Evolutionary conservation across 768 basidiomycete species (phyloP), one percentile per base, ranked within the genome.

Genomic region (Lactarius trivialis): DNA sequence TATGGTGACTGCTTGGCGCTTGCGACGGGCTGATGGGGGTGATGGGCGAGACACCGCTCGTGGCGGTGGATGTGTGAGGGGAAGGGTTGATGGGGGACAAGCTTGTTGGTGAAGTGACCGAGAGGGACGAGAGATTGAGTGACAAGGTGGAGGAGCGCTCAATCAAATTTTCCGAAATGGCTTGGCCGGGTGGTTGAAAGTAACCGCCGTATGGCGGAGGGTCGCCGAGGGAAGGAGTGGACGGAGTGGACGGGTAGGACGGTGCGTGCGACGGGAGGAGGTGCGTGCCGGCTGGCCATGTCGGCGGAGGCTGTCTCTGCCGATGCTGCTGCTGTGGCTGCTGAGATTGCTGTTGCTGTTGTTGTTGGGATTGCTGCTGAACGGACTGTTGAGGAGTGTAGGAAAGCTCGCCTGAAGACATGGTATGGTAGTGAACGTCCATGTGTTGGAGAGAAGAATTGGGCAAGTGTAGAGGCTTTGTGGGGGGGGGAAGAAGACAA

Each of bases 41-140:
- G 37, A 82, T 80, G 51, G 74, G 74, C 0, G 75, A 76, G 48
- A 75, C 70, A 55, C 71, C 69, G 39, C 72, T 71, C 48, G 69
- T 71, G 60, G 71, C 73, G 65, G 62, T 77, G 65, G 66, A 76
- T 64, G 74, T 70, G 48, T 68, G 68, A 30, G 78, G 73, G 55
- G 78, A 78, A 8, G 79, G 78, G 21, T 78, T 81, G 70, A 84
- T 81, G 50, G 88, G 85, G 14, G 86, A 87, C 57, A 85, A 77
- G 63, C 82, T 82, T 8, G 83, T 78, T 9, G 86, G 86, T 24
- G 85, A 87, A 45, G 85, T 73, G 58, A 90, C 87, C 55, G 82
- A 76, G 56, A 90, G 79, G 1, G 81, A 78, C 28, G 83, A 83
- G 60, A 91, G 77, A 70, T 89, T 90, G 70, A 90, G 81, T 33